Percentiles rank a stretch among this genome's conserved stretches.
Conservation (phyloP, 208 protist species). For the Herpetomonas tarakana region DNA sequence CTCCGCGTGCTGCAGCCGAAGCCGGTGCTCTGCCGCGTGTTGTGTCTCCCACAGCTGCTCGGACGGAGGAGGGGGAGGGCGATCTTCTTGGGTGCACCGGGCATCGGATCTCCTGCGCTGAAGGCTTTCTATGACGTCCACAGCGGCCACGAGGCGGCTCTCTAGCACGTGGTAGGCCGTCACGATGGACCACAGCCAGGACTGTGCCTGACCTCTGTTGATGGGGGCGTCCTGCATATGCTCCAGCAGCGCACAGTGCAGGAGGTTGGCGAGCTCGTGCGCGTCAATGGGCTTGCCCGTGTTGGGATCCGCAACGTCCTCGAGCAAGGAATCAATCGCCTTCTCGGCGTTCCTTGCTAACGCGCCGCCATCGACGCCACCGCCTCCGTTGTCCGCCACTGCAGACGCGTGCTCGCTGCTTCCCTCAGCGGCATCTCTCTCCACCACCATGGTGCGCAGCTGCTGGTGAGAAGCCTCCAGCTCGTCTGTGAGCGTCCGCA, state of each 20-base stretch:
- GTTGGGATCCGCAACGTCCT: constrained; percentile 47
- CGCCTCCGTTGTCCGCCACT: not conserved
- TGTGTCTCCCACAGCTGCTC: constrained; percentile 26
- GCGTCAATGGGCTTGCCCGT: constrained; percentile 53
- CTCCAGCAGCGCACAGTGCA: constrained; percentile 63
- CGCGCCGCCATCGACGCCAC: not conserved
- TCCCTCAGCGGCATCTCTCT: not conserved
- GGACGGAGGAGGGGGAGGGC: not conserved
- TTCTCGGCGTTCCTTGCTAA: constrained; percentile 6
- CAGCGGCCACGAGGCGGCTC: constrained; percentile 53
- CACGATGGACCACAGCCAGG: constrained; percentile 66
- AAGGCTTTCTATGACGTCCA: constrained; percentile 28
- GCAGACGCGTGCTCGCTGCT: too few relatives aligned
- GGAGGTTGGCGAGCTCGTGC: constrained; percentile 42
- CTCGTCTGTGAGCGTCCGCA: not conserved
- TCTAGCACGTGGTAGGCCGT: constrained; percentile 66
- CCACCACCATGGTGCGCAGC: not conserved
- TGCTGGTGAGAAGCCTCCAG: not conserved
- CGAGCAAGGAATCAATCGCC: constrained; percentile 29
- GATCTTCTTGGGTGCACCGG: not conserved
- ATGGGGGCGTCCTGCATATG: constrained; percentile 31
- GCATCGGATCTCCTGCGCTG: not conserved
- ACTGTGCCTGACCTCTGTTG: constrained; percentile 46
- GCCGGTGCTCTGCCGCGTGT: constrained; percentile 43
- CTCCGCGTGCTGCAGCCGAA: constrained; percentile 15